Conservation (phyloP, 495 filamentous ascomycete species). For the Hypoxylon rickii region DNA sequence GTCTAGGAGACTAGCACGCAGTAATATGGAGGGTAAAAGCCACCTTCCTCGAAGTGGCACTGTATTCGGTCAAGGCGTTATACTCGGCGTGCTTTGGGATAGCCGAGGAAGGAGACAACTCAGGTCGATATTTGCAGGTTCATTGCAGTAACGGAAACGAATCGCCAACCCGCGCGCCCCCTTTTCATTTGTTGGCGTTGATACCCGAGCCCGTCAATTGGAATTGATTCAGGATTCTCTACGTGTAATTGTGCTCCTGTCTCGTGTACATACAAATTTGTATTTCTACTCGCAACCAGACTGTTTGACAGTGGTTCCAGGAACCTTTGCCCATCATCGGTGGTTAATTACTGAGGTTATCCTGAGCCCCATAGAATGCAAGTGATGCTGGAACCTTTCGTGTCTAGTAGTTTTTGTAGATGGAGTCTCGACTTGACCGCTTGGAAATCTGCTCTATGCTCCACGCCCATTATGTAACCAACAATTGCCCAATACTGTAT, state of each 20-base stretch:
- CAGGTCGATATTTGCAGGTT: conserved; percentile 2
- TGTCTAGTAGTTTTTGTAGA: not conserved
- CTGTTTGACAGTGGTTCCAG: not conserved
- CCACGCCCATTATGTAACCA: no score
- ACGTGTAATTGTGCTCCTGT: conserved; percentile 16
- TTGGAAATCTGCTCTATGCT: no score
- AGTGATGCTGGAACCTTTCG: no score
- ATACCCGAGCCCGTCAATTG: conserved; percentile 16
- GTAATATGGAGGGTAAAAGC: no score
- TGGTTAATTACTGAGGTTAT: not conserved
- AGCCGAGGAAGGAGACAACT: not conserved
- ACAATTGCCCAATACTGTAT: no score
- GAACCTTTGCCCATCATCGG: not conserved
- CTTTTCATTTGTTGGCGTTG: conserved; percentile 25
- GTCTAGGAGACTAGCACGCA: no score
- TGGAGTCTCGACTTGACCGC: not conserved
- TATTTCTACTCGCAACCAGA: conserved; percentile 8
- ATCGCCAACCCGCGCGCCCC: not conserved
- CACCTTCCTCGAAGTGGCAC: conserved; percentile 2
- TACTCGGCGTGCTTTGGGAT: conserved; percentile 1
- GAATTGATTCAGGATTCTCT: conserved; percentile 10
- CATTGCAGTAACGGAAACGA: not conserved
- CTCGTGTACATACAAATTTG: conserved; percentile 28
- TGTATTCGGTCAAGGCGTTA: conserved; percentile 19
- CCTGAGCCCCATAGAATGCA: not conserved